These are phyloP conservation scores for Diaporthe vaccinii DNA, from an alignment of 2,329 filamentous ascomycete genomes.

Conservation along the genomic window DNA sequence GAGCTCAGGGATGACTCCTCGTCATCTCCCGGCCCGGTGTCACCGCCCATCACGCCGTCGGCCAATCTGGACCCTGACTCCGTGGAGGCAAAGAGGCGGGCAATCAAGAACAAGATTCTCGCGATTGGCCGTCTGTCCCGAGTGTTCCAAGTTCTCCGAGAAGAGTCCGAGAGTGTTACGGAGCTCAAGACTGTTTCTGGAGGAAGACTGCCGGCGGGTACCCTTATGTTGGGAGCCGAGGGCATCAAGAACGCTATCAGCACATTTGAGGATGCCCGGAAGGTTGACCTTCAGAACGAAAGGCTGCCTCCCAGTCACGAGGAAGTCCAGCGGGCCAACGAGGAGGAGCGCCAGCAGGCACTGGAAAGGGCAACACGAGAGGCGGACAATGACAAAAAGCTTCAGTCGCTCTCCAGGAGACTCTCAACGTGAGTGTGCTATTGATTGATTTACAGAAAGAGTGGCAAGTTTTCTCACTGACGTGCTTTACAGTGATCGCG, in stretches of 20 bases:
- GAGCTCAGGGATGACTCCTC: constrained; percentile 92
- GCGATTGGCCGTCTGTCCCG: constrained; percentile 96
- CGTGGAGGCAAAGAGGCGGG: constrained; percentile 92
- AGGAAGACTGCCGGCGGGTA: constrained; percentile 91
- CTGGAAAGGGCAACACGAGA: constrained; percentile 88
- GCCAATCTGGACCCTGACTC: constrained; percentile 78
- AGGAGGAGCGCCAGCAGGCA: constrained; percentile 84
- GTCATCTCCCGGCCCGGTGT: constrained; percentile 78
- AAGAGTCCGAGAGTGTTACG: constrained; percentile 96
- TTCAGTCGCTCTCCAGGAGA: constrained; percentile 88
- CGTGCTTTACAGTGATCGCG: constrained; percentile 33
- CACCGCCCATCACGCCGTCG: constrained; percentile 74
- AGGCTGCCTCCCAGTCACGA: constrained; percentile 92
- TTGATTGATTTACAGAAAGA: neutral
- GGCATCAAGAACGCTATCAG: constrained; percentile 97
- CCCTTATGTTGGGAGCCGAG: constrained; percentile 97
- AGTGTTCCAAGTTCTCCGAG: constrained; percentile 97
- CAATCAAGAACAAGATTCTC: constrained; percentile 99
- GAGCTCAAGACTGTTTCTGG: constrained; percentile 98
- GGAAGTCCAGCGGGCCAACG: constrained; percentile 86
- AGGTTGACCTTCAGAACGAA: constrained; percentile 98
- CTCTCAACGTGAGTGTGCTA: constrained; percentile 91
- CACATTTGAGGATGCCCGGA: constrained; percentile 95
- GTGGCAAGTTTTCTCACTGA: neutral
- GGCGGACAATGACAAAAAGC: constrained; percentile 90